Conservation (phyloP, 257 asterid species). For the Solanum tarijense region DNA sequence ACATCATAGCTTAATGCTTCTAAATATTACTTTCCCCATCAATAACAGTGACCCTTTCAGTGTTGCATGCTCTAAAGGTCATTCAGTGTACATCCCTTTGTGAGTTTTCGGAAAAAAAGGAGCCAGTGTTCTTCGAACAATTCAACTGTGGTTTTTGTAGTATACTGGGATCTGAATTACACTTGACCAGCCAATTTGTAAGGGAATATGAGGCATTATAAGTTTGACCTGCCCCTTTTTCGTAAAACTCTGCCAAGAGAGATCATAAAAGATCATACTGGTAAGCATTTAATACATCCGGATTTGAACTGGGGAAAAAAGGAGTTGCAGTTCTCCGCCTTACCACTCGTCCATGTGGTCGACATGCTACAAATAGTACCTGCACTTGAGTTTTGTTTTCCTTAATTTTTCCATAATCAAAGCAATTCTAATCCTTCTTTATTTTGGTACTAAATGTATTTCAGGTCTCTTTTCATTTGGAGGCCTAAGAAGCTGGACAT, state of each 20-base stretch:
- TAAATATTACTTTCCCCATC: neutral
- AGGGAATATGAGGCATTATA: neutral
- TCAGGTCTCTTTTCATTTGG: constrained; percentile 93
- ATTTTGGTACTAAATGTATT: neutral
- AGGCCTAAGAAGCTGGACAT: constrained; percentile 47
- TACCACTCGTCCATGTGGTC: neutral
- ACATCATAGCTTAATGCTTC: neutral
- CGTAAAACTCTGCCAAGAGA: neutral
- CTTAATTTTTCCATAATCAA: neutral
- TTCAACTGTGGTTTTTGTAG: neutral
- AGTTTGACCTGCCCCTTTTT: neutral
- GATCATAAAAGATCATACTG: neutral
- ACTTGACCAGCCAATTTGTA: neutral
- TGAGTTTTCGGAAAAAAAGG: neutral
- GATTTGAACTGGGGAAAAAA: neutral
- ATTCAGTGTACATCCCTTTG: neutral
- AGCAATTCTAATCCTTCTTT: neutral
- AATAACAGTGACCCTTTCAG: neutral
- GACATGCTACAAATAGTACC: neutral
- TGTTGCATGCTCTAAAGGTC: neutral
- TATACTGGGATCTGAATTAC: neutral
- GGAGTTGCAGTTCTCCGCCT: neutral
- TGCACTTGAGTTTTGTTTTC: neutral
- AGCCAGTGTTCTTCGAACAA: neutral
- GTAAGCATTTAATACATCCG: neutral